These are phyloP conservation scores for Fomitopsis pulvina DNA, from an alignment of 768 basidiomycete species.

Conservation along the genomic window DNA sequence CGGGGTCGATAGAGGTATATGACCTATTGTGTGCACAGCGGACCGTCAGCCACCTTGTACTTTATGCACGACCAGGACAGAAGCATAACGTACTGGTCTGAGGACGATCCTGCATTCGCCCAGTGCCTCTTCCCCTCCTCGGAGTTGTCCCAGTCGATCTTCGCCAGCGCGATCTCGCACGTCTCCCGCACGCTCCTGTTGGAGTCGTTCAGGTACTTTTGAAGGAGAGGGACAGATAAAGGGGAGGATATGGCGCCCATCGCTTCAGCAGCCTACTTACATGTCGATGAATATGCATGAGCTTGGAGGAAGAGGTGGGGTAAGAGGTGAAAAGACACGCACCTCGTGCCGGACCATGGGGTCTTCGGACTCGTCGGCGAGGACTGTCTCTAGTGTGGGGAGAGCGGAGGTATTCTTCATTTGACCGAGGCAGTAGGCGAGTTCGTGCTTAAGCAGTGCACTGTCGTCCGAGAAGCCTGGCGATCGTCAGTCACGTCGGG, in stretches of 20 bases:
- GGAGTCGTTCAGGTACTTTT: constrained; percentile 63
- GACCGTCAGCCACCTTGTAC: no score
- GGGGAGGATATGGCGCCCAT: constrained; percentile 86
- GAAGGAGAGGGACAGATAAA: constrained; percentile 60
- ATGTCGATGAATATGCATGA: not conserved
- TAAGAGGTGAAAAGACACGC: constrained; percentile 14
- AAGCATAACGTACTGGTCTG: constrained; percentile 9
- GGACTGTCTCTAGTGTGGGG: constrained; percentile 69
- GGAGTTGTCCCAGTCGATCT: constrained; percentile 89
- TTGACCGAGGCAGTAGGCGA: constrained; percentile 96
- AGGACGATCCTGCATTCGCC: constrained; percentile 3
- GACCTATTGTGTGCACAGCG: constrained; percentile 31
- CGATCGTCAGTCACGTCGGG: not conserved
- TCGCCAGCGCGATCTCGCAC: constrained; percentile 93
- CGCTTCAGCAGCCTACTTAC: constrained; percentile 86
- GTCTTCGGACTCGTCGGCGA: constrained; percentile 66
- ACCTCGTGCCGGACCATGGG: constrained; percentile 99
- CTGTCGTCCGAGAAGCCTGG: constrained; percentile 82
- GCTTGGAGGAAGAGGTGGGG: not conserved
- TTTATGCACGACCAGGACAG: not conserved
- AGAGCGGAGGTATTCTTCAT: constrained; percentile 70
- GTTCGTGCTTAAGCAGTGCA: constrained; percentile 90
- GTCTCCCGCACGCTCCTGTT: constrained; percentile 85
- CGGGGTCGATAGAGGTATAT: constrained; percentile 86
- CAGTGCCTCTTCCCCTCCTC: constrained; percentile 55